Conservation (phyloP, 176 grass and related monocot species). For the Zea luxurians region DNA sequence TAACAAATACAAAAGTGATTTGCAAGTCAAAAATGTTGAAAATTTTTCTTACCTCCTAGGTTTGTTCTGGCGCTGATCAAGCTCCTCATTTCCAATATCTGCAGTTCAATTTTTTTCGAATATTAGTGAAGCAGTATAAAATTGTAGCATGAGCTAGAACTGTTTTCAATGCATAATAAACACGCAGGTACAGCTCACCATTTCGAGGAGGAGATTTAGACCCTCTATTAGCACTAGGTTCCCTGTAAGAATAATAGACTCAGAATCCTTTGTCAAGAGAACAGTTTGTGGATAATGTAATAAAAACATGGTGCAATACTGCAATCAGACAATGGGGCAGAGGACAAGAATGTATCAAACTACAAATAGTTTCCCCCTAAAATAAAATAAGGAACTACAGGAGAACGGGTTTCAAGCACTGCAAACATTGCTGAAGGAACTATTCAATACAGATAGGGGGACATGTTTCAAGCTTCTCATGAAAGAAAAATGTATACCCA, state of each 20-base stretch:
- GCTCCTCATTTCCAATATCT: constrained; percentile 78
- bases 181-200: constrained; percentile 25
- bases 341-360: background rate
- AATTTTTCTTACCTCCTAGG: constrained; percentile 67
- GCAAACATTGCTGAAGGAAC: too few relatives aligned
- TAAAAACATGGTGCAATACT: background rate
- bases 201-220: constrained; percentile 48
- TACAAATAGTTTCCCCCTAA: constrained; percentile 3
- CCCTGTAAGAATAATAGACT: constrained; percentile 43
- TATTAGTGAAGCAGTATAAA: constrained; percentile 35
- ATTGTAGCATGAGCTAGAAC: constrained; percentile 5
- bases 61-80: constrained; percentile 91
- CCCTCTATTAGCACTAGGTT: constrained; percentile 37
- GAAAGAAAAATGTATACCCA: background rate
- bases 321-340: constrained; percentile 1
- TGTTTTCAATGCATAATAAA: constrained; percentile 17
- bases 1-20: constrained; percentile 6
- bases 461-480: background rate
- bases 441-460: too few relatives aligned
- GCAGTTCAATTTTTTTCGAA: constrained; percentile 32
- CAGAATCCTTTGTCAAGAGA: constrained; percentile 4
- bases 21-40: constrained; percentile 16
- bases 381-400: background rate
- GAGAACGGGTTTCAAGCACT: background rate
- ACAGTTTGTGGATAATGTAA: constrained; percentile 14